Percentiles rank a stretch among this genome's conserved stretches.
Conservation (phyloP, 1,139 yeast species). For the Oligophagozyma castellii region DNA sequence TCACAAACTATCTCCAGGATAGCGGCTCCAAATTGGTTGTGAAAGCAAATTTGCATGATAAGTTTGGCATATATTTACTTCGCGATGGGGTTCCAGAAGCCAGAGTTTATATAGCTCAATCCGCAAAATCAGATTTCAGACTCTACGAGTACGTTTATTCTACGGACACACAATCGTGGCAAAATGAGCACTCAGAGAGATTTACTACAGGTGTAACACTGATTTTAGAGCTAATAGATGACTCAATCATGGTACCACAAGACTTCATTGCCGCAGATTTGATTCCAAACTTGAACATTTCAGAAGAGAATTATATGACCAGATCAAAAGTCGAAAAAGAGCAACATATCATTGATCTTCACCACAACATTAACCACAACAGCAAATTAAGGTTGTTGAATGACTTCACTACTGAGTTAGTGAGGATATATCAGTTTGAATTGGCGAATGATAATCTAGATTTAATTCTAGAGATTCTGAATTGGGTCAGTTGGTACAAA, state of each 20-base stretch:
- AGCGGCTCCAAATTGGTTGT: conserved; percentile 9
- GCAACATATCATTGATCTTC: conserved; percentile 2
- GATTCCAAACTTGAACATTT: conserved; percentile 4
- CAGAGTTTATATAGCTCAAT: conserved; percentile 12
- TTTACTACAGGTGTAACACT: conserved; percentile 17
- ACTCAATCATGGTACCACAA: conserved; percentile 14
- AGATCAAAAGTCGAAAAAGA: conserved; percentile 2
- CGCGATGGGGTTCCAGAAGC: conserved; percentile 10
- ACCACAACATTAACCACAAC: conserved; percentile 2
- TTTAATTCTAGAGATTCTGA: conserved; percentile 15
- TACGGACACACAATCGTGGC: conserved; percentile 15
- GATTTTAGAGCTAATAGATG: conserved; percentile 13
- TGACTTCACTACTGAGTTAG: conserved; percentile 20
- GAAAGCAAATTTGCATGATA: conserved; percentile 15
- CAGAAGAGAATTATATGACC: conserved; percentile 1
- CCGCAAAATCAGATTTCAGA: conserved; percentile 13
- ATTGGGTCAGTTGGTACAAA: conserved; percentile 21
- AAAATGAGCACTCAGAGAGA: conserved; percentile 18
- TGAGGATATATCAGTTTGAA: conserved; percentile 15
- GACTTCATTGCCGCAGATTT: conserved; percentile 16
- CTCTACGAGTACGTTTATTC: conserved; percentile 20
- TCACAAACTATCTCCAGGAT: conserved; percentile 13
- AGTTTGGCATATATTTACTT: conserved; percentile 19
- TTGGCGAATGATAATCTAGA: conserved; percentile 22
- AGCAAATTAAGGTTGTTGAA: conserved; percentile 13